Conservation (phyloP, 2,329 filamentous ascomycete species). For the Xylaria sp. region DNA sequence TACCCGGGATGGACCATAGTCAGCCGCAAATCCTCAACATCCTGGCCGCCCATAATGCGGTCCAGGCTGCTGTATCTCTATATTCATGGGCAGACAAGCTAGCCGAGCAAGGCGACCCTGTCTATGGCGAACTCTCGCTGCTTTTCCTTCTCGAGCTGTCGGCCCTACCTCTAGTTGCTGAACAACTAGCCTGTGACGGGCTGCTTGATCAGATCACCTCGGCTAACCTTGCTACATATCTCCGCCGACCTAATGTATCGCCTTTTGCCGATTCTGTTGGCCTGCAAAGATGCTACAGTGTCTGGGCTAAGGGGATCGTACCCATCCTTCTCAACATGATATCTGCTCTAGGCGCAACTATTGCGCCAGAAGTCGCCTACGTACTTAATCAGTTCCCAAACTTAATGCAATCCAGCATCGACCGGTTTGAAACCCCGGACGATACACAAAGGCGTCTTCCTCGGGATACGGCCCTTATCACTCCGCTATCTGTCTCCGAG, state of each 20-base stretch:
- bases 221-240: slow-evolving; percentile 81
- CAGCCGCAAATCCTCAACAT: slow-evolving; percentile 77
- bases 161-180: slow-evolving; percentile 81
- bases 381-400: slow-evolving; percentile 91
- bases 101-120: slow-evolving; percentile 79
- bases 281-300: slow-evolving; percentile 80
- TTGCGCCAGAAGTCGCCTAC: slow-evolving; percentile 84
- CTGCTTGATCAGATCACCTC: slow-evolving; percentile 82
- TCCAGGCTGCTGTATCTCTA: slow-evolving; percentile 84
- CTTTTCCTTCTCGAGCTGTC: slow-evolving; percentile 91
- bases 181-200: slow-evolving; percentile 89
- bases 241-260: slow-evolving; percentile 76
- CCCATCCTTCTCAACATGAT: slow-evolving; percentile 91
- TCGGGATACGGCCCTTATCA: slow-evolving; percentile 67
- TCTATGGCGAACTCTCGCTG: slow-evolving; percentile 93
- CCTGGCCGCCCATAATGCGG: slow-evolving; percentile 75
- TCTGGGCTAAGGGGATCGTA: slow-evolving; percentile 90
- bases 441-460: slow-evolving; percentile 64
- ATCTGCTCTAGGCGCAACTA: slow-evolving; percentile 79
- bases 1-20: slow-evolving; percentile 79
- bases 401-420: slow-evolving; percentile 77
- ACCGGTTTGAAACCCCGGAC: slow-evolving; percentile 73
- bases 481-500: slow-evolving; percentile 79
- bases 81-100: slow-evolving; percentile 95
- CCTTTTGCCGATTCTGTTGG: slow-evolving; percentile 80